Evolutionary conservation across 1,139 yeast genomes (phyloP).

Genomic region (Starmera stellimalicola): DNA sequence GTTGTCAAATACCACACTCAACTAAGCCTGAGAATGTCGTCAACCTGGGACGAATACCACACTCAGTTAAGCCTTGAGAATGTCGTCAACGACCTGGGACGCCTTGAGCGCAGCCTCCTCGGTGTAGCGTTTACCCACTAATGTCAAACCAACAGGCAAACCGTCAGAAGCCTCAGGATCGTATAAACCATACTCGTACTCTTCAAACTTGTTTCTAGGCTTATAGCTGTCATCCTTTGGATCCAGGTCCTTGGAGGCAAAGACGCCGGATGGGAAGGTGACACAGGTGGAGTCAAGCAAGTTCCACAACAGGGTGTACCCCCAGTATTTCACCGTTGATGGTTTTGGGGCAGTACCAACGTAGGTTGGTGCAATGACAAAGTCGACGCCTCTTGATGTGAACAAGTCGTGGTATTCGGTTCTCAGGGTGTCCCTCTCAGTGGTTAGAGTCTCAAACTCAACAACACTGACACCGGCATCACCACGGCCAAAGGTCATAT

Average conservation of each 20-base stretch:
- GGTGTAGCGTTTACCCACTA: constrained; percentile 40
- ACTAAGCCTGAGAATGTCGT: too few species aligned
- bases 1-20: too few species aligned
- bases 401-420: constrained; percentile 44
- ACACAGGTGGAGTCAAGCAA: constrained; percentile 54
- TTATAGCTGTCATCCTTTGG: constrained; percentile 17
- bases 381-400: constrained; percentile 50
- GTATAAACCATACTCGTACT: constrained; percentile 18
- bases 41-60: too few species aligned
- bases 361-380: constrained; percentile 58
- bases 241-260: constrained; percentile 35
- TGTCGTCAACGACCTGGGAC: constrained; percentile 14
- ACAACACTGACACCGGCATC: constrained; percentile 30
- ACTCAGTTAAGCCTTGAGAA: constrained; percentile 4
- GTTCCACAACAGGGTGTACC: constrained; percentile 63
- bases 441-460: constrained; percentile 41
- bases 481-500: constrained; percentile 50
- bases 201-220: constrained; percentile 18
- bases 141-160: constrained; percentile 44
- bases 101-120: constrained; percentile 46
- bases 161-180: constrained; percentile 32
- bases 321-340: constrained; percentile 62
- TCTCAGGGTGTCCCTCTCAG: constrained; percentile 43
- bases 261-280: constrained; percentile 51
- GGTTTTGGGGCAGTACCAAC: constrained; percentile 66